Conservation (phyloP, 2,329 filamentous ascomycete species). For the Colletotrichum navitas region DNA sequence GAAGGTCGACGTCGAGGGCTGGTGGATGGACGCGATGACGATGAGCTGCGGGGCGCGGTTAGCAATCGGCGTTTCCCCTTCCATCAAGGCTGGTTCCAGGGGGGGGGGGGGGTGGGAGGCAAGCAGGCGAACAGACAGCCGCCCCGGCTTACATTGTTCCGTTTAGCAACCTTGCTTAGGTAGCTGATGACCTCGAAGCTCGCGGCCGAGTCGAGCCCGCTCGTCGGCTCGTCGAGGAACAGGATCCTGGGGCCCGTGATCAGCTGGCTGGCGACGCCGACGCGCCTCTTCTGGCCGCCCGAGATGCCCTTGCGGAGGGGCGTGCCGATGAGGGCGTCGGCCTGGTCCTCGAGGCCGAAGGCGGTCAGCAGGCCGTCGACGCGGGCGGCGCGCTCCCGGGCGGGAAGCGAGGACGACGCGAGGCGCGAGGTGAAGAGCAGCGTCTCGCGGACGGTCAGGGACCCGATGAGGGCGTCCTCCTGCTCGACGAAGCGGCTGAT, state of each 20-base stretch:
- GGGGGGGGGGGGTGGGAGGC: neutral
- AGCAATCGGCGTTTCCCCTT: neutral
- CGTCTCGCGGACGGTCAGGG: conserved; percentile 84
- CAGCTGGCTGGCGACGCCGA: conserved; percentile 84
- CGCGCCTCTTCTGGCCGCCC: conserved; percentile 85
- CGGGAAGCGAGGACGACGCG: conserved; percentile 54
- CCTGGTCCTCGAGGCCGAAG: conserved; percentile 79
- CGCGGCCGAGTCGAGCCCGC: conserved; percentile 82
- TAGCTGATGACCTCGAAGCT: conserved; percentile 83
- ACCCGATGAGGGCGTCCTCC: conserved; percentile 86
- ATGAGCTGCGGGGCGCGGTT: conserved; percentile 66
- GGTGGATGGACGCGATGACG: conserved; percentile 86
- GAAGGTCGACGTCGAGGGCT: conserved; percentile 84
- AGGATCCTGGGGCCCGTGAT: conserved; percentile 85
- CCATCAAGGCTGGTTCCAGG: neutral
- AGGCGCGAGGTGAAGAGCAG: conserved; percentile 82
- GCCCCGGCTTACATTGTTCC: conserved; percentile 68
- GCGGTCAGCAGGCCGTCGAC: conserved; percentile 76
- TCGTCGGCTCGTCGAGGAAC: conserved; percentile 88
- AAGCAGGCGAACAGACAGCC: too few species aligned
- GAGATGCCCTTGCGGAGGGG: conserved; percentile 86
- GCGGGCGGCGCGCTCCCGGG: conserved; percentile 53
- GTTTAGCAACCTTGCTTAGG: conserved; percentile 73
- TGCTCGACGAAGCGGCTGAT: conserved; percentile 87
- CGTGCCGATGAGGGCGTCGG: conserved; percentile 81